Conservation (phyloP, 176 grass and related monocot species). For the Phragmites australis region DNA sequence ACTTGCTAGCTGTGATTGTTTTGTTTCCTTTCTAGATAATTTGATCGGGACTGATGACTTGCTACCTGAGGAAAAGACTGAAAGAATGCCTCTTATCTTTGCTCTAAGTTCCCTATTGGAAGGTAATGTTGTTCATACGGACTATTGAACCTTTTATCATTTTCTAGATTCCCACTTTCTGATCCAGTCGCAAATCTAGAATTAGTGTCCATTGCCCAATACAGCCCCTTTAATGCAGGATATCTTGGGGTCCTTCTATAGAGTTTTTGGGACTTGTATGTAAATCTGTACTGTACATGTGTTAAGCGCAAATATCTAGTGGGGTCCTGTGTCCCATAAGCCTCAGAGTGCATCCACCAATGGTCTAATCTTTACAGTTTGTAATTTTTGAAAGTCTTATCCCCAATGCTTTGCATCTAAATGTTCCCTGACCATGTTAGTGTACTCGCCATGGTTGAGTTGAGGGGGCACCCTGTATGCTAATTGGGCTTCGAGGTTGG, state of each 20-base stretch:
- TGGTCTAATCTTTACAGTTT: slow-evolving; percentile 7
- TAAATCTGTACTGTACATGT: neutral
- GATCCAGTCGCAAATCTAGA: neutral
- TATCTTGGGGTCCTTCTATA: neutral
- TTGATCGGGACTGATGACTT: slow-evolving; percentile 42
- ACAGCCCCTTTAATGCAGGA: neutral
- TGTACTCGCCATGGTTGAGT: too few relatives aligned
- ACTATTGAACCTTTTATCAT: neutral
- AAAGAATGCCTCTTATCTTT: slow-evolving; percentile 71
- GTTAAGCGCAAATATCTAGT: neutral
- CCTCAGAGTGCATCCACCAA: neutral
- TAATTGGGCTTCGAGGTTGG: too few relatives aligned
- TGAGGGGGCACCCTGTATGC: too few relatives aligned
- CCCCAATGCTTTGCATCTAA: too few relatives aligned
- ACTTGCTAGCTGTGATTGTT: slow-evolving; percentile 78
- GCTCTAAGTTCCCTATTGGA: slow-evolving; percentile 70
- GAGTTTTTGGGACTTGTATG: neutral
- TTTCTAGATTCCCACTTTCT: neutral
- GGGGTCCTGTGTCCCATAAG: neutral
- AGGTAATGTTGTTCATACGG: slow-evolving; percentile 46
- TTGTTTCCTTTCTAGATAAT: slow-evolving; percentile 63
- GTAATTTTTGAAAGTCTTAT: neutral
- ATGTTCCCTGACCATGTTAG: too few relatives aligned
- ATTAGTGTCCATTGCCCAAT: slow-evolving; percentile 2
- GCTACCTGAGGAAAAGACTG: slow-evolving; percentile 49